These are phyloP conservation scores for Syncephalis plumigaleata DNA, from an alignment of 371 early-diverging fungal genomes.

Conservation along the genomic window DNA sequence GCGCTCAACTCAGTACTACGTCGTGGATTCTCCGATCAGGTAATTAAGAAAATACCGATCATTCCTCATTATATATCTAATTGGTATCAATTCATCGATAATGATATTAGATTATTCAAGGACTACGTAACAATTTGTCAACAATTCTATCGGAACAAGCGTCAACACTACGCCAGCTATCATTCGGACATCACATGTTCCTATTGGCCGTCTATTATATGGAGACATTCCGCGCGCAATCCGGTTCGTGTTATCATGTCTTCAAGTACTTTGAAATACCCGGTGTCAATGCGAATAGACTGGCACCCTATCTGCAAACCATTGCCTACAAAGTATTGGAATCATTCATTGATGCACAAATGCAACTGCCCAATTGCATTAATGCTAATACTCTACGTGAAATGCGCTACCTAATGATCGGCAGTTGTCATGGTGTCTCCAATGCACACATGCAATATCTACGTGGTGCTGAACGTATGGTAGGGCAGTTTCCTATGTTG, in stretches of 20 bases:
- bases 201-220: constrained; percentile 70
- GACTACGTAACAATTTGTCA: constrained; percentile 11
- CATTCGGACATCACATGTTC: constrained; percentile 61
- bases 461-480: constrained; percentile 31
- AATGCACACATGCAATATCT: constrained; percentile 41
- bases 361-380: constrained; percentile 9
- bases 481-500: constrained; percentile 44
- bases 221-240: constrained; percentile 57
- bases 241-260: constrained; percentile 49
- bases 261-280: constrained; percentile 73
- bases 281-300: constrained; percentile 48
- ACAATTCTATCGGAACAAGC: constrained; percentile 25
- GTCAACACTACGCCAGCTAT: constrained; percentile 39
- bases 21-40: constrained; percentile 46
- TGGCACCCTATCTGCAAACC: constrained; percentile 50
- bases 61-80: not conserved
- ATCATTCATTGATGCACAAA: not conserved
- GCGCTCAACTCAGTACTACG: constrained; percentile 72
- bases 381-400: constrained; percentile 23
- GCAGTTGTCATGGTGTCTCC: constrained; percentile 42
- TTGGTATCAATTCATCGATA: constrained; percentile 1
- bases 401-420: constrained; percentile 32
- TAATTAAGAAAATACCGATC: constrained; percentile 1
- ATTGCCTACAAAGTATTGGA: constrained; percentile 33
- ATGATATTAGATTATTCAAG: constrained; percentile 4